Evolutionary conservation across 2,329 filamentous ascomycete genomes (phyloP).

Genomic region (Ceratocystis diversiconidia): DNA sequence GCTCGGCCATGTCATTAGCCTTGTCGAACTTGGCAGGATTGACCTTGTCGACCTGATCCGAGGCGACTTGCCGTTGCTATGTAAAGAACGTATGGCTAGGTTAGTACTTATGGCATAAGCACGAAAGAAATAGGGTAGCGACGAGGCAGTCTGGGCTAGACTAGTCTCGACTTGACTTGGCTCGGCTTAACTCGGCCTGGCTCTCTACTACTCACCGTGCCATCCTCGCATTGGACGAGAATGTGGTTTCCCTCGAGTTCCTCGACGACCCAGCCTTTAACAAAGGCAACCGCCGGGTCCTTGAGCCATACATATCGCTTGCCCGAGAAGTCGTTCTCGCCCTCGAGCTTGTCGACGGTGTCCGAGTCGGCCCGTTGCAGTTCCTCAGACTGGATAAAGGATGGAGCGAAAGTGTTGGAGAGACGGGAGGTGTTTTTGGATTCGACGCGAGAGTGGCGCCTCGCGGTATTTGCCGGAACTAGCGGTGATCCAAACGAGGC

Average conservation of each 20-base stretch:
- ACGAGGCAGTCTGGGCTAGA: too few species aligned
- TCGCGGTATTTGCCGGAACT: constrained; percentile 26
- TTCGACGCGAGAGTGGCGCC: constrained; percentile 36
- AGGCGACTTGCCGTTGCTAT: constrained; percentile 73
- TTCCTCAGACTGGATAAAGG: constrained; percentile 86
- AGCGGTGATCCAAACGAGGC: constrained; percentile 34
- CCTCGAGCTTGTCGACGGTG: constrained; percentile 62
- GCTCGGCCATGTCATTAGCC: constrained; percentile 95
- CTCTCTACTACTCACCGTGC: constrained; percentile 47
- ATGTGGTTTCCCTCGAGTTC: constrained; percentile 57
- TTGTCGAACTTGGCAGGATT: constrained; percentile 99
- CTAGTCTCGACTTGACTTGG: too few species aligned
- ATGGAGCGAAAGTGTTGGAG: constrained; percentile 81
- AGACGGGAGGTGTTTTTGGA: constrained; percentile 51
- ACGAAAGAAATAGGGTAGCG: too few species aligned
- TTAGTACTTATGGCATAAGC: background rate
- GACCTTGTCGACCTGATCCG: constrained; percentile 90
- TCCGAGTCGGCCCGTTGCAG: constrained; percentile 41
- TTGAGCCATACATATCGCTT: constrained; percentile 97
- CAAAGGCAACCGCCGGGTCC: constrained; percentile 73
- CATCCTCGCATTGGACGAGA: constrained; percentile 86
- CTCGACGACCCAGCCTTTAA: constrained; percentile 83
- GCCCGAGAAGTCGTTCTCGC: constrained; percentile 96
- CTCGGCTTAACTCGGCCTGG: too few species aligned
- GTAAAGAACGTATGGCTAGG: constrained; percentile 6